A percentile compares a stretch with the other conserved stretches of the same genome.
Evolutionary conservation across 352 stramenopile species (phyloP).

Genomic region (Pythium brachiatum): DNA sequence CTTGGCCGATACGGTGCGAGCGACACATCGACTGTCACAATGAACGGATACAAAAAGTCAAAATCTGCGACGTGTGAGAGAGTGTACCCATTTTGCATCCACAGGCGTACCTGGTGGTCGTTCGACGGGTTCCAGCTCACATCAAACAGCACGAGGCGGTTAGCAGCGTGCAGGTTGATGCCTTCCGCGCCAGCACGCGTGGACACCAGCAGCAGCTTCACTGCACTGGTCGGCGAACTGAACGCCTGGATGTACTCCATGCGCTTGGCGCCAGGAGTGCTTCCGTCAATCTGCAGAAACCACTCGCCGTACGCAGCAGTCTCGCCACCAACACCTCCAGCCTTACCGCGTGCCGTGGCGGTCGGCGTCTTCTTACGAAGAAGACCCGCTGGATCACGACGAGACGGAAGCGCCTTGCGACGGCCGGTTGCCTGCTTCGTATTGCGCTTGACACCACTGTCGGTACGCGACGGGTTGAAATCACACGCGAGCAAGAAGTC

Average conservation of each 20-base stretch:
- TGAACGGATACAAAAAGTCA: constrained; percentile 4
- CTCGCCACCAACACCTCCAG: background rate
- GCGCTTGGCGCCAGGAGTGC: constrained; percentile 66
- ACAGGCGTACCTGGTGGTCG: constrained; percentile 73
- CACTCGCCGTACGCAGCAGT: constrained; percentile 38
- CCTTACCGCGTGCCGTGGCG: background rate
- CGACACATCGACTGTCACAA: constrained; percentile 92
- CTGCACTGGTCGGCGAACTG: constrained; percentile 42
- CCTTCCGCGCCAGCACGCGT: constrained; percentile 82
- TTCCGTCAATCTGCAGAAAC: constrained; percentile 83
- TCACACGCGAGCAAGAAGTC: constrained; percentile 57
- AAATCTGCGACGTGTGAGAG: constrained; percentile 7
- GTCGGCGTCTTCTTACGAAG: constrained; percentile 19
- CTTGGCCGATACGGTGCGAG: constrained; percentile 88
- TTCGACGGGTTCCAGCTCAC: constrained; percentile 91
- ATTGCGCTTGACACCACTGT: constrained; percentile 21
- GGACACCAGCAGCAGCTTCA: constrained; percentile 77
- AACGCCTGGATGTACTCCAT: constrained; percentile 87
- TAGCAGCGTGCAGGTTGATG: constrained; percentile 88
- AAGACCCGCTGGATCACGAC: constrained; percentile 23
- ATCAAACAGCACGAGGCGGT: constrained; percentile 89
- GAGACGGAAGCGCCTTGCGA: constrained; percentile 15
- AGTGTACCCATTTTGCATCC: background rate
- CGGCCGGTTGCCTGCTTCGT: constrained; percentile 22
- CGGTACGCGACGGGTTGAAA: constrained; percentile 40